Evolutionary conservation across 2,329 filamentous ascomycete genomes (phyloP).

Genomic region (Neonectria faginata): DNA sequence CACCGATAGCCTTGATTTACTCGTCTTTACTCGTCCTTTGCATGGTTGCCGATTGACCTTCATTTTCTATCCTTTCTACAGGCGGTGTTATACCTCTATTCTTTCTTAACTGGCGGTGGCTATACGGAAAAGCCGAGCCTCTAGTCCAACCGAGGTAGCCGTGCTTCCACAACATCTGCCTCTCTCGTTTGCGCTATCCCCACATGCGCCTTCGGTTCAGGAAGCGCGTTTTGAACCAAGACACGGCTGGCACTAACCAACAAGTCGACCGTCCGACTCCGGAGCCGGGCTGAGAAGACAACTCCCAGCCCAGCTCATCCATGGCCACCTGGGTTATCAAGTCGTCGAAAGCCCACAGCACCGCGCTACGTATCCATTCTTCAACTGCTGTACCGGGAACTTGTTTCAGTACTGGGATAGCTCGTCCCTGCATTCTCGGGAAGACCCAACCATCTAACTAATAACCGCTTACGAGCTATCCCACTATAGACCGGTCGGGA

Average conservation of each 20-base stretch:
- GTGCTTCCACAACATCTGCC: constrained; percentile 2
- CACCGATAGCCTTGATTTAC: not conserved
- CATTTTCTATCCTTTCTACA: not conserved
- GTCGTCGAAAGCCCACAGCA: constrained; percentile 2
- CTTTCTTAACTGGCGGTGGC: not conserved
- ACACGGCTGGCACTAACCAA: constrained; percentile 36
- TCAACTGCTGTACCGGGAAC: constrained; percentile 19
- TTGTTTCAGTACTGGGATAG: constrained; percentile 21
- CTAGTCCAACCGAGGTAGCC: constrained; percentile 1
- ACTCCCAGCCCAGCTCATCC: constrained; percentile 8
- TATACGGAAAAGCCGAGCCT: not conserved
- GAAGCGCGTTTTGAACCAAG: constrained; percentile 36
- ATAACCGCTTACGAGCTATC: constrained; percentile 9
- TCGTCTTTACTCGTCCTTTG: not conserved
- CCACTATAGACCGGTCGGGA: constrained; percentile 12
- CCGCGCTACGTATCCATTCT: constrained; percentile 2
- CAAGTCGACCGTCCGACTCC: constrained; percentile 12
- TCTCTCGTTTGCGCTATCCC: constrained; percentile 6
- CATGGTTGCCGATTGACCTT: not conserved
- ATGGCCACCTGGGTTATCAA: constrained; percentile 1
- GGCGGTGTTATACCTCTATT: not conserved
- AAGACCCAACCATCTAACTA: constrained; percentile 11
- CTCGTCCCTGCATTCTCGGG: constrained; percentile 23
- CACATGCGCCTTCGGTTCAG: constrained; percentile 19
- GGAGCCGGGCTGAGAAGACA: constrained; percentile 3